Conservation (phyloP, 208 protist genomes). For the Acanthamoeba healyi region DNA sequence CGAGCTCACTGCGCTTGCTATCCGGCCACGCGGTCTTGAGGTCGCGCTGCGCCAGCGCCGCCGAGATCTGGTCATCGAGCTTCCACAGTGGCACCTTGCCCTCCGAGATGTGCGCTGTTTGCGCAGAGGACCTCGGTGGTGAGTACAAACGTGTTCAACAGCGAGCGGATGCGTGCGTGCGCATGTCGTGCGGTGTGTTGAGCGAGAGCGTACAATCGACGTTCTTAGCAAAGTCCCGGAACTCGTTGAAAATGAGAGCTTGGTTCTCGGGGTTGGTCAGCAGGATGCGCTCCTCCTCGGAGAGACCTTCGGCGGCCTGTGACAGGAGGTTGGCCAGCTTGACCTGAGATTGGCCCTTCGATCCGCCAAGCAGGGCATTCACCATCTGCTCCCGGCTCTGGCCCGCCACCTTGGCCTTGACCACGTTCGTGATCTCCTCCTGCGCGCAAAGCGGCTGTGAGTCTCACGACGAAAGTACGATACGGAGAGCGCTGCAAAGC, state of each 20-base stretch:
- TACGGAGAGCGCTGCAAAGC: too few species aligned
- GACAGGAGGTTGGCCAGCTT: not conserved
- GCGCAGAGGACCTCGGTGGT: not conserved
- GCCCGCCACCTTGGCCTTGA: slow-evolving; percentile 24
- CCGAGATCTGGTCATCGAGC: not conserved
- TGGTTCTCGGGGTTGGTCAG: too few species aligned
- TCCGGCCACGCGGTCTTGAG: not conserved
- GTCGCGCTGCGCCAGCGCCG: not conserved
- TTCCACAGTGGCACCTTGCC: slow-evolving; percentile 34
- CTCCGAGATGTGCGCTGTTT: not conserved
- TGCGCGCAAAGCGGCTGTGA: too few species aligned
- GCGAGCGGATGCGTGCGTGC: too few species aligned
- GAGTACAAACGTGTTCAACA: not conserved
- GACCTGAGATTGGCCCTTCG: not conserved
- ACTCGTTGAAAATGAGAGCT: too few species aligned
- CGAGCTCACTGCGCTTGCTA: not conserved
- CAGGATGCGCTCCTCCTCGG: not conserved
- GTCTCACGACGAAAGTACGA: too few species aligned
- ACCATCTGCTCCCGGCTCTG: not conserved
- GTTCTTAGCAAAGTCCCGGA: not conserved
- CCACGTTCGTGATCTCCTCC: not conserved
- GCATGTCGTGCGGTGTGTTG: too few species aligned
- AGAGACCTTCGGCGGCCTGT: not conserved
- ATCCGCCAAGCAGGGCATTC: not conserved
- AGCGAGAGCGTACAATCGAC: not conserved